phyloP scores from a whole-genome alignment of 2,329 filamentous ascomycete genomes.

The Lecanicillium sp. region DNA sequence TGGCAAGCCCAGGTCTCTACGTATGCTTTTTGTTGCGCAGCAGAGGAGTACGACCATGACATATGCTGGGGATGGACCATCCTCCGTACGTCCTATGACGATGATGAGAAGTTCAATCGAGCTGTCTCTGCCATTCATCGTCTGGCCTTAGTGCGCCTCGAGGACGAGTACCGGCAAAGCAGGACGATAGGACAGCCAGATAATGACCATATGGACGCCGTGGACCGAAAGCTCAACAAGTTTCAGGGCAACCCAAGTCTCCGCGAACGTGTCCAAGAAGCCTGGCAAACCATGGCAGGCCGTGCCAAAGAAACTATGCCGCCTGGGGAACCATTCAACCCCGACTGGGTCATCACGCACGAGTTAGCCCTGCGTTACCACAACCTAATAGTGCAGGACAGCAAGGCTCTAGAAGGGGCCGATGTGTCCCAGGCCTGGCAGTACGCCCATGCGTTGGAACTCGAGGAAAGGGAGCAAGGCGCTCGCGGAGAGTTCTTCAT shows the following conservation, averaged over 20 bases:
- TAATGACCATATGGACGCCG: background rate
- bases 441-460: background rate
- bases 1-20: background rate
- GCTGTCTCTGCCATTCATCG: slow-evolving; percentile 5
- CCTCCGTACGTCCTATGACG: slow-evolving; percentile 8
- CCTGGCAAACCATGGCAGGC: slow-evolving; percentile 9
- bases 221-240: background rate
- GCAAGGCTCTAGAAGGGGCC: slow-evolving; percentile 2
- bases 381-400: slow-evolving; percentile 5
- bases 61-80: slow-evolving; percentile 8
- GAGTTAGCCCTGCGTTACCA: slow-evolving; percentile 6
- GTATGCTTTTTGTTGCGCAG: background rate
- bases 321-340: background rate
- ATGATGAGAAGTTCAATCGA: slow-evolving; percentile 4
- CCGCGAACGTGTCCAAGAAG: background rate
- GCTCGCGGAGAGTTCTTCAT: slow-evolving; percentile 5
- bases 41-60: slow-evolving; percentile 5
- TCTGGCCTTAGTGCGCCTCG: slow-evolving; percentile 4
- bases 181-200: slow-evolving; percentile 2
- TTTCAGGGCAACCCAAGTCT: no score
- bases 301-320: slow-evolving; percentile 7
- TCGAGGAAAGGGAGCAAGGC: slow-evolving; percentile 1
- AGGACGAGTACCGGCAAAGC: slow-evolving; percentile 1
- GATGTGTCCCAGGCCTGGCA: slow-evolving; percentile 3
- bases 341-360: slow-evolving; percentile 7